phyloP scores from a whole-genome alignment of 768 basidiomycete species.

The Leccinum imitatum region DNA sequence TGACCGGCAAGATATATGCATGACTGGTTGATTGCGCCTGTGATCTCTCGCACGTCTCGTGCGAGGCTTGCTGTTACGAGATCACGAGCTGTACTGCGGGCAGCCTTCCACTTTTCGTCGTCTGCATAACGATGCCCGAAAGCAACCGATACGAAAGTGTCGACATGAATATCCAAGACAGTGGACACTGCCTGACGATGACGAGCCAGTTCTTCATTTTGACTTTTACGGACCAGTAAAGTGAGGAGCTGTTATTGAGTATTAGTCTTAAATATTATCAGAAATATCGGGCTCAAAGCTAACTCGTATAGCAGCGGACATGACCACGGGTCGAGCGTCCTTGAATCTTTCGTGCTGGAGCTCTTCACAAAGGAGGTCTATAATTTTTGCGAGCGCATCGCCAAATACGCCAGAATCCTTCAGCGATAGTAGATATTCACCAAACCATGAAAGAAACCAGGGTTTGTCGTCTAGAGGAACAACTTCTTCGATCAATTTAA shows the following conservation, averaged over 20 bases:
- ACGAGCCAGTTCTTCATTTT: conserved; percentile 25
- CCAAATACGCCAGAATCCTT: conserved; percentile 47
- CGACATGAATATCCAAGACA: conserved; percentile 52
- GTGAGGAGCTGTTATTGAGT: conserved; percentile 31
- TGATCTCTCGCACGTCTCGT: conserved; percentile 36
- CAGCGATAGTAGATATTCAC: conserved; percentile 59
- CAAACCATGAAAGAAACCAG: conserved; percentile 64
- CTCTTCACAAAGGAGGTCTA: conserved; percentile 76
- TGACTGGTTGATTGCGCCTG: conserved; percentile 32
- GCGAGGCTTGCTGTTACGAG: conserved; percentile 38
- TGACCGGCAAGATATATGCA: conserved; percentile 33
- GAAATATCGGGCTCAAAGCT: conserved; percentile 29
- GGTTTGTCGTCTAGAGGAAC: conserved; percentile 36
- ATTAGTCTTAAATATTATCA: conserved; percentile 9
- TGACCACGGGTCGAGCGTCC: conserved; percentile 55
- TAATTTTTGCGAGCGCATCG: conserved; percentile 71
- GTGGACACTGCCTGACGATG: conserved; percentile 33
- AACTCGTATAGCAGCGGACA: conserved; percentile 64
- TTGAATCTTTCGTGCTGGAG: conserved; percentile 76
- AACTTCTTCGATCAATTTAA: conserved; percentile 41
- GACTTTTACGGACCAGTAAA: conserved; percentile 34
- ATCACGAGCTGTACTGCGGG: conserved; percentile 41
- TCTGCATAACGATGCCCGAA: conserved; percentile 40
- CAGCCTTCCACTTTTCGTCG: conserved; percentile 41
- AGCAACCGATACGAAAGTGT: conserved; percentile 46